Percentiles rank a stretch among this genome's conserved stretches.
phyloP scores from a whole-genome alignment of 1,284 basidiomycete species.

The Xanthoconium separans region DNA sequence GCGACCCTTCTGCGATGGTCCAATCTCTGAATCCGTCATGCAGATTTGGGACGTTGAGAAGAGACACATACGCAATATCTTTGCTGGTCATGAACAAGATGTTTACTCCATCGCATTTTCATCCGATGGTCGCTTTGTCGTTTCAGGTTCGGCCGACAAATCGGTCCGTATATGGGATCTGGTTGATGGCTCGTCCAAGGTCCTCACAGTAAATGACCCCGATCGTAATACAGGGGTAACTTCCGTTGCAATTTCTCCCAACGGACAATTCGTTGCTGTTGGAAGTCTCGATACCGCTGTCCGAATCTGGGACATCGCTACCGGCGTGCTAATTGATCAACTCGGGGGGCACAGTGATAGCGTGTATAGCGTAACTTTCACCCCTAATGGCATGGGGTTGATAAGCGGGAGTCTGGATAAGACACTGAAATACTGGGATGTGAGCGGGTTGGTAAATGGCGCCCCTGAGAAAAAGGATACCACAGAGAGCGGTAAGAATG shows the following conservation, averaged over 20 bases:
- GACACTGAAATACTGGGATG: slow-evolving; percentile 87
- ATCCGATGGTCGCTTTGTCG: slow-evolving; percentile 76
- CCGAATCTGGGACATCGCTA: slow-evolving; percentile 82
- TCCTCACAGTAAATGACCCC: slow-evolving; percentile 59
- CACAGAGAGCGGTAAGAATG: slow-evolving; percentile 32
- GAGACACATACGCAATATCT: slow-evolving; percentile 68
- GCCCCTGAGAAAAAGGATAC: slow-evolving; percentile 43
- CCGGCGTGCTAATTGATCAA: slow-evolving; percentile 71
- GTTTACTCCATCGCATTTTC: slow-evolving; percentile 92
- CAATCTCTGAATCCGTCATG: slow-evolving; percentile 11
- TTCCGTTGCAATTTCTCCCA: slow-evolving; percentile 78
- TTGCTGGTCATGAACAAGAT: slow-evolving; percentile 86
- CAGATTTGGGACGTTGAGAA: slow-evolving; percentile 87
- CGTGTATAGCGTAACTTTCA: slow-evolving; percentile 87
- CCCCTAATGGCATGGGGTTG: slow-evolving; percentile 77
- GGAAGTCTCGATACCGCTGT: slow-evolving; percentile 84
- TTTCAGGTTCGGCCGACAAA: slow-evolving; percentile 89
- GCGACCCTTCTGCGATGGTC: not conserved
- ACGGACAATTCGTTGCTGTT: slow-evolving; percentile 79
- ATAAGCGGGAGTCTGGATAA: slow-evolving; percentile 86
- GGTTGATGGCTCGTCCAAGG: slow-evolving; percentile 56
- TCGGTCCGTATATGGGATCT: slow-evolving; percentile 91
- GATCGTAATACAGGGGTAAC: slow-evolving; percentile 78
- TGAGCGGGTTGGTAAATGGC: slow-evolving; percentile 46
- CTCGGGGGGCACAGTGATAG: slow-evolving; percentile 82